Conservation (phyloP, 495 filamentous ascomycete species). For the Podospora tetraspora region DNA sequence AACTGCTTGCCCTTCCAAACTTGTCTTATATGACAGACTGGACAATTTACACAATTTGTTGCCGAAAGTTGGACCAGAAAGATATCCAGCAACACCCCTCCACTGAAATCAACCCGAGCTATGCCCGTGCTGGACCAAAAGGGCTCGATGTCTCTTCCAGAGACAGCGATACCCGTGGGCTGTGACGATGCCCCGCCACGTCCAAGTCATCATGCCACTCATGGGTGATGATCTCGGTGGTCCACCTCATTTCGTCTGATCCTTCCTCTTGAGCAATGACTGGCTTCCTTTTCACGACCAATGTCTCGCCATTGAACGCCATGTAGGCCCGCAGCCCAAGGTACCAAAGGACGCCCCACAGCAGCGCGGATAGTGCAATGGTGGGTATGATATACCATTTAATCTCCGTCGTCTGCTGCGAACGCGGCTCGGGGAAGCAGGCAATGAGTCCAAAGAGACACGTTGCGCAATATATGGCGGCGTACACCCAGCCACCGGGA, state of each 20-base stretch:
- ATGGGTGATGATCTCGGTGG: not conserved
- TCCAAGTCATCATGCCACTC: not conserved
- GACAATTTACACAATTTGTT: not conserved
- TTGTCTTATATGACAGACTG: too few species aligned
- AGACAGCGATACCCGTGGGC: not conserved
- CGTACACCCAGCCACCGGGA: not conserved
- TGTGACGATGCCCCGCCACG: not conserved
- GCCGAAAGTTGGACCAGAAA: not conserved
- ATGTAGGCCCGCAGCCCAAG: not conserved
- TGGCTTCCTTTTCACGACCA: not conserved
- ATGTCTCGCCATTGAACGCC: not conserved
- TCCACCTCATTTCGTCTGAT: not conserved
- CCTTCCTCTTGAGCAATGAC: not conserved
- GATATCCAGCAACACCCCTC: not conserved
- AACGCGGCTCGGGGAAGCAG: not conserved
- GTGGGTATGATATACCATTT: not conserved
- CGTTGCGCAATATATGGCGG: not conserved
- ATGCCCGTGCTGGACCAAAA: not conserved
- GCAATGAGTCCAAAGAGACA: not conserved
- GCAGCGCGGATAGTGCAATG: not conserved
- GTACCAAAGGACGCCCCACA: not conserved
- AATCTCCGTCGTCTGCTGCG: not conserved
- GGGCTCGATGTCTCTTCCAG: not conserved
- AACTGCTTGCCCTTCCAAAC: too few species aligned
- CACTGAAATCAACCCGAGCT: not conserved